Conservation (phyloP, 306 rosid genomes). For the Gastrolobium villosum region DNA sequence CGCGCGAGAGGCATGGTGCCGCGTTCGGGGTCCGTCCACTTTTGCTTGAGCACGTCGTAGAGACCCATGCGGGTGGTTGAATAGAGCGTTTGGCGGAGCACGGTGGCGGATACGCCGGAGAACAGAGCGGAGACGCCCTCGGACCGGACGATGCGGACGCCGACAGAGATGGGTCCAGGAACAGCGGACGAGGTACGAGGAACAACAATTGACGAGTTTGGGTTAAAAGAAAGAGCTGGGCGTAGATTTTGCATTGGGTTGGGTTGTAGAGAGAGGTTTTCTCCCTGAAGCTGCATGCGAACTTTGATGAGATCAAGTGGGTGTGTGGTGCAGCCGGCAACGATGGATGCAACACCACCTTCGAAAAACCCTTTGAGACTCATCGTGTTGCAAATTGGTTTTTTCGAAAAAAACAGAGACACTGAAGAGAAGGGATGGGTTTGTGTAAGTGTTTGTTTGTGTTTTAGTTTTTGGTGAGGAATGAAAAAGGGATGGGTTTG, state of each 20-base stretch:
- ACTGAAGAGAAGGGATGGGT: too few relatives aligned
- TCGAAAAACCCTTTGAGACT: constrained; percentile 63
- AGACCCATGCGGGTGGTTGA: constrained; percentile 93
- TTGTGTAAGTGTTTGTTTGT: neutral
- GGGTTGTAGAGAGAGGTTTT: constrained; percentile 28
- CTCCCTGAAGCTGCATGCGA: constrained; percentile 88
- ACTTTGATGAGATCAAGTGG: constrained; percentile 86
- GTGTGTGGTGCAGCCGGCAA: constrained; percentile 73
- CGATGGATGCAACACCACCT: constrained; percentile 74
- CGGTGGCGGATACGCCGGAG: constrained; percentile 84
- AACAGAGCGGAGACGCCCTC: constrained; percentile 72
- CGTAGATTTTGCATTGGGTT: constrained; percentile 52
- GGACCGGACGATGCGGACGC: constrained; percentile 51
- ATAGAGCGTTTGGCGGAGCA: constrained; percentile 82
- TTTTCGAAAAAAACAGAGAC: too few relatives aligned
- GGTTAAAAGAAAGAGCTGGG: constrained; percentile 60
- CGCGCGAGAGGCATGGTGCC: constrained; percentile 56
- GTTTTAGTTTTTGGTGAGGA: neutral
- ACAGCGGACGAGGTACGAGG: constrained; percentile 20
- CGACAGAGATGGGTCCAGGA: constrained; percentile 68
- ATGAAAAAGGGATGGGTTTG: neutral
- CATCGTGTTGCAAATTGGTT: constrained; percentile 32
- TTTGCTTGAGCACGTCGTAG: constrained; percentile 72
- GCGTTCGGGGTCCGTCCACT: constrained; percentile 67
- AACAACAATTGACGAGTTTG: constrained; percentile 41